Evolutionary conservation across 306 rosid species (phyloP).

Genomic region (Oemleria cerasiformis): DNA sequence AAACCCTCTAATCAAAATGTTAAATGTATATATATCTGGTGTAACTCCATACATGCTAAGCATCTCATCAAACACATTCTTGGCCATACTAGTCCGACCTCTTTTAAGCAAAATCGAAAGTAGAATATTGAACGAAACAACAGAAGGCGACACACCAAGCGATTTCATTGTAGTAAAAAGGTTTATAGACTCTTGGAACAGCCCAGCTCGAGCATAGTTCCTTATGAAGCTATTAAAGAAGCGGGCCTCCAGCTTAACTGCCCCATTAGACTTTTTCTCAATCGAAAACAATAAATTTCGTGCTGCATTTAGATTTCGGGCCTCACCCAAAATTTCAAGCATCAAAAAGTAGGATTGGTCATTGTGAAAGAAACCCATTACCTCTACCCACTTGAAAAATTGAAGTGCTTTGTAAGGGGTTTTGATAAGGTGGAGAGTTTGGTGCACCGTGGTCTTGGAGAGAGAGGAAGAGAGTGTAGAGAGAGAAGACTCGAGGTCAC

Average conservation of each 20-base stretch:
- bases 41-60: slow-evolving; percentile 63
- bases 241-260: slow-evolving; percentile 57
- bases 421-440: slow-evolving; percentile 50
- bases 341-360: slow-evolving; percentile 54
- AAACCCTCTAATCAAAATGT: slow-evolving; percentile 79
- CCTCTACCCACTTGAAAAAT: slow-evolving; percentile 61
- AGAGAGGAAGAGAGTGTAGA: slow-evolving; percentile 44
- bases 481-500: slow-evolving; percentile 38
- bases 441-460: slow-evolving; percentile 59
- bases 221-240: slow-evolving; percentile 77
- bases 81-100: slow-evolving; percentile 72
- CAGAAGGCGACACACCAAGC: slow-evolving; percentile 60
- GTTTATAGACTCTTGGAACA: slow-evolving; percentile 72
- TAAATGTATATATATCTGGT: slow-evolving; percentile 58
- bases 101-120: slow-evolving; percentile 59
- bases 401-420: slow-evolving; percentile 49
- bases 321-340: slow-evolving; percentile 55
- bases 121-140: slow-evolving; percentile 52
- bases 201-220: slow-evolving; percentile 63
- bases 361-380: slow-evolving; percentile 56
- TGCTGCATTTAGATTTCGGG: slow-evolving; percentile 60
- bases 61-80: slow-evolving; percentile 66
- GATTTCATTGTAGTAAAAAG: slow-evolving; percentile 60
- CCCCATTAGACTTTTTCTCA: slow-evolving; percentile 54
- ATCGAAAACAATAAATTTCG: slow-evolving; percentile 72